Conservation (phyloP, 1,284 basidiomycete genomes). For the Athelia psychrophila region DNA sequence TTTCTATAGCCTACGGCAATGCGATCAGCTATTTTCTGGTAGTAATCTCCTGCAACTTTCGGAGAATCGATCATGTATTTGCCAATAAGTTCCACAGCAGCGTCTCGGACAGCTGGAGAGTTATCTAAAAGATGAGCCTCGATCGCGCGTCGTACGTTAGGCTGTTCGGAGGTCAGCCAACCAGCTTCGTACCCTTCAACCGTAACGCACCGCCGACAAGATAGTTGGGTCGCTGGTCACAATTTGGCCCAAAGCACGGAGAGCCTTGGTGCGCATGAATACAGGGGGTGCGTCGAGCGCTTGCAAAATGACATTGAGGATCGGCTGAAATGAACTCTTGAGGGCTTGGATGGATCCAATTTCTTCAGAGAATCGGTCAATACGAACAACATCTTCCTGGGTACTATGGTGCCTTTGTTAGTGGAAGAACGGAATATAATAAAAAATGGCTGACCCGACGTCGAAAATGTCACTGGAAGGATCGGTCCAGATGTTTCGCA, state of each 20-base stretch:
- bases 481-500: conserved; percentile 70
- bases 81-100: conserved; percentile 92
- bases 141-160: conserved; percentile 77
- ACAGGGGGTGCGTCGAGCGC: conserved; percentile 82
- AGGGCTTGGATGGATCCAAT: conserved; percentile 75
- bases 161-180: conserved; percentile 33
- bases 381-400: conserved; percentile 60
- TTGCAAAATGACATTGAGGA: conserved; percentile 72
- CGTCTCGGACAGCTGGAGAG: conserved; percentile 92
- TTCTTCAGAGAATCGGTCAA: conserved; percentile 71
- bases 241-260: conserved; percentile 83
- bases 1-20: conserved; percentile 63
- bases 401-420: conserved; percentile 36
- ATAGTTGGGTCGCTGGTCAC: conserved; percentile 86
- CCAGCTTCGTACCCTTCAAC: neutral
- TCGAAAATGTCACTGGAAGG: conserved; percentile 69
- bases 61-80: conserved; percentile 91
- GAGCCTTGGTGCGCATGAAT: conserved; percentile 87
- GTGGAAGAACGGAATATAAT: neutral
- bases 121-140: conserved; percentile 87
- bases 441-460: conserved; percentile 50
- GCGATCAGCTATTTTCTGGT: conserved; percentile 80
- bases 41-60: conserved; percentile 82
- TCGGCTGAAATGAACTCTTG: conserved; percentile 75
- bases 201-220: conserved; percentile 59